Percentiles rank a stretch among this genome's conserved stretches.
Conservation (phyloP, 129 eudicot genomes). For the Escallonia rubra region DNA sequence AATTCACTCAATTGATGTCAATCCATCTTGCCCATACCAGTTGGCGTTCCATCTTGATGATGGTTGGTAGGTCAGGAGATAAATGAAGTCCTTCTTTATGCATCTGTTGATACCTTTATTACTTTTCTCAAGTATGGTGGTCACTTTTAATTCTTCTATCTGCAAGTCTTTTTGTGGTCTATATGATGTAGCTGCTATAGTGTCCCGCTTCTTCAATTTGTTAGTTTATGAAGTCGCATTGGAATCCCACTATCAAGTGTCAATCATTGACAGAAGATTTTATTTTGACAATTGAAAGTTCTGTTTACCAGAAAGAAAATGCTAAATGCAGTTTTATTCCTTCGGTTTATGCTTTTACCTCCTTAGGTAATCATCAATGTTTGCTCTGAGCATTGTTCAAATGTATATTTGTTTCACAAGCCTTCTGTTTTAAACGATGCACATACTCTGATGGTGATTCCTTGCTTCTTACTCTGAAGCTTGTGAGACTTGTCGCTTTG, state of each 20-base stretch:
- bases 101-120: constrained; percentile 2
- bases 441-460: no score
- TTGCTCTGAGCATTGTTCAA: no score
- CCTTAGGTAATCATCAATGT: no score
- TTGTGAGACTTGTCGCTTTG: no score
- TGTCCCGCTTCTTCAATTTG: neutral
- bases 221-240: neutral
- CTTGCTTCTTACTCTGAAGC: no score
- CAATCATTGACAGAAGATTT: no score
- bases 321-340: no score
- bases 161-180: neutral
- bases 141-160: constrained; percentile 1
- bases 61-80: constrained; percentile 73
- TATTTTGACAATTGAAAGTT: no score
- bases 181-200: neutral
- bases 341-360: no score
- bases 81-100: constrained; percentile 4
- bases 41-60: constrained; percentile 94
- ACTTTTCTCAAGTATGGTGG: neutral
- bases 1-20: constrained; percentile 68
- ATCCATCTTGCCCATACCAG: constrained; percentile 67
- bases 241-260: neutral
- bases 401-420: no score
- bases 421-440: no score
- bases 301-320: no score